phyloP scores from a whole-genome alignment of 2,329 filamentous ascomycete species.

The Camptophora hylomeconis region DNA sequence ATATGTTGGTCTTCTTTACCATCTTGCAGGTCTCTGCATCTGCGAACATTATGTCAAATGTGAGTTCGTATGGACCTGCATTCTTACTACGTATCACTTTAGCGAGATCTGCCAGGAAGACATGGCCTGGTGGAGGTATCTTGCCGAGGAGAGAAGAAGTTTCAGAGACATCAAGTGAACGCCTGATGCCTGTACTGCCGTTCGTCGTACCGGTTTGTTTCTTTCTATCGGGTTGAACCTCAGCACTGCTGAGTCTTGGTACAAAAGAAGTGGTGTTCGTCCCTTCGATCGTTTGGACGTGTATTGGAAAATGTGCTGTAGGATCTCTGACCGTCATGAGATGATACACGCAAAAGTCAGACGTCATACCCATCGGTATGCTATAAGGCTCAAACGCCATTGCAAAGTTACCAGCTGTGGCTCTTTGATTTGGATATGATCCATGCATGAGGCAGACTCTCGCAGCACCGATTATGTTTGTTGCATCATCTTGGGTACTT shows the following conservation, averaged over 20 bases:
- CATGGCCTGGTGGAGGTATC: conserved; percentile 3
- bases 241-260: no score
- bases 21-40: conserved; percentile 21
- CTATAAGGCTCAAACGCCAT: conserved; percentile 28
- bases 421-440: conserved; percentile 38
- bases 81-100: conserved; percentile 38
- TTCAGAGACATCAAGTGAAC: no score
- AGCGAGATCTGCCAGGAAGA: conserved; percentile 24
- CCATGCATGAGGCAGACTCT: conserved; percentile 33
- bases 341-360: conserved; percentile 37
- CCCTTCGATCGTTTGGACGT: conserved; percentile 5
- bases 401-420: conserved; percentile 40
- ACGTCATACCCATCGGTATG: conserved; percentile 27
- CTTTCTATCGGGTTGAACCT: no score
- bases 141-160: no score
- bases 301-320: conserved; percentile 7
- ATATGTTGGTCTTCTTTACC: conserved; percentile 25
- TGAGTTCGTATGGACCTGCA: conserved; percentile 39
- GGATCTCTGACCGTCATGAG: conserved; percentile 30
- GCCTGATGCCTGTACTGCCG: no score
- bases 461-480: conserved; percentile 28
- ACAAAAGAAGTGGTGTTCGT: neutral
- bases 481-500: conserved; percentile 32
- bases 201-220: neutral
- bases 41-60: conserved; percentile 39